Percentiles rank a stretch among this genome's conserved stretches.
phyloP scores from a whole-genome alignment of 441 rosid species.

The Gossypium schwendimanii region DNA sequence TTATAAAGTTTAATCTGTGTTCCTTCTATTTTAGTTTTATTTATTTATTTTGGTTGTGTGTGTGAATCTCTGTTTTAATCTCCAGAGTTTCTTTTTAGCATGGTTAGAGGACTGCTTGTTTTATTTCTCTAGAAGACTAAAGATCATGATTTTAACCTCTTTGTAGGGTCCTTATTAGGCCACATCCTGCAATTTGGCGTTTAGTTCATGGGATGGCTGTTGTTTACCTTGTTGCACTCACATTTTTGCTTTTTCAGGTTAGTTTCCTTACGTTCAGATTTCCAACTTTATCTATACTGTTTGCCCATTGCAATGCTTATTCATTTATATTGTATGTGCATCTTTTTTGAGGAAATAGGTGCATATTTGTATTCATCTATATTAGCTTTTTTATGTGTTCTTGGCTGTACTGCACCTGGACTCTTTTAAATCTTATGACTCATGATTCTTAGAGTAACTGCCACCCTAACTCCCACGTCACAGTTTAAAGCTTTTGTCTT shows the following conservation, averaged over 20 bases:
- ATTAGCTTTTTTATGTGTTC: not conserved
- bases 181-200: constrained; percentile 99
- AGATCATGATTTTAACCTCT: not conserved
- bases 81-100: not conserved
- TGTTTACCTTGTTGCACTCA: constrained; percentile 80
- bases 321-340: not conserved
- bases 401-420: not conserved
- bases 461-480: not conserved
- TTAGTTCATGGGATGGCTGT: constrained; percentile 99
- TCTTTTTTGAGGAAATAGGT: too few relatives aligned
- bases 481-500: not conserved
- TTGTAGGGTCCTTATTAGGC: constrained; percentile 81
- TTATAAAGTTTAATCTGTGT: not conserved
- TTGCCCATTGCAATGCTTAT: not conserved
- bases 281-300: not conserved
- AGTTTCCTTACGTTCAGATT: constrained; percentile 11
- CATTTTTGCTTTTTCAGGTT: constrained; percentile 99
- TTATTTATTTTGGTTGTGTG: not conserved
- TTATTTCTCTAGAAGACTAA: not conserved
- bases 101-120: not conserved
- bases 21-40: not conserved
- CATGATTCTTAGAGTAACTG: not conserved
- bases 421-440: not conserved
- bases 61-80: not conserved
- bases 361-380: not conserved